A percentile compares a stretch with the other conserved stretches of the same genome.
These are phyloP conservation scores for Omphalea diandra DNA, from an alignment of 441 rosid genomes.

Conservation along the genomic window DNA sequence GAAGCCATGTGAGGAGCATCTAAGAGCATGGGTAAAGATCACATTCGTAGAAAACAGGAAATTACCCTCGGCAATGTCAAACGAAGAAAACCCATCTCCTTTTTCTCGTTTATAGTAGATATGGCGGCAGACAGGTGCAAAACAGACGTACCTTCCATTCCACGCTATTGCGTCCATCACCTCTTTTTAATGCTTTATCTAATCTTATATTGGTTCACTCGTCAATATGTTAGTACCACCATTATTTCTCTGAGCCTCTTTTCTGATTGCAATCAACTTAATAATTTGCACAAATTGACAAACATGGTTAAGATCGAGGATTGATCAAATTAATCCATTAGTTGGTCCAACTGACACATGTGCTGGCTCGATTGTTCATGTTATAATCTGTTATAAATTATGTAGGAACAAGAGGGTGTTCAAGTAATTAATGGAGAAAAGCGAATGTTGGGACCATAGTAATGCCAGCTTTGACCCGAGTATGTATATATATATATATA, in stretches of 20 bases:
- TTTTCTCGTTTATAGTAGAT: constrained; percentile 37
- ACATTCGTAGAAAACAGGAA: background rate
- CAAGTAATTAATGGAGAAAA: constrained; percentile 8
- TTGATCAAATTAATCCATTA: background rate
- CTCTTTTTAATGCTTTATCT: background rate
- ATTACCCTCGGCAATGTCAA: constrained; percentile 2
- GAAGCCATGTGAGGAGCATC: background rate
- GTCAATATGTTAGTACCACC: background rate
- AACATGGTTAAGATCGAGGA: background rate
- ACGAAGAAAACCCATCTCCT: background rate
- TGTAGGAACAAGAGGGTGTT: background rate
- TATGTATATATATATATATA: constrained; percentile 9
- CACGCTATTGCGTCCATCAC: constrained; percentile 32
- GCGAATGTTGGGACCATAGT: constrained; percentile 25
- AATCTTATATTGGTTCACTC: background rate
- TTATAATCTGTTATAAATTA: no score
- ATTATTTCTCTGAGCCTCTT: background rate
- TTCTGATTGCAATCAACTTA: background rate
- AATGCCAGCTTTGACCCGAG: constrained; percentile 14
- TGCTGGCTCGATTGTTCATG: constrained; percentile 43
- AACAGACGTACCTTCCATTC: constrained; percentile 47
- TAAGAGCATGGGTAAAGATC: background rate
- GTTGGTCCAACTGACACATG: constrained; percentile 34
- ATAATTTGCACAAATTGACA: background rate
- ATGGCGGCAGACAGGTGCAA: constrained; percentile 63